These are phyloP conservation scores for Thelephora terrestris DNA, from an alignment of 1,284 basidiomycete genomes.

Conservation along the genomic window DNA sequence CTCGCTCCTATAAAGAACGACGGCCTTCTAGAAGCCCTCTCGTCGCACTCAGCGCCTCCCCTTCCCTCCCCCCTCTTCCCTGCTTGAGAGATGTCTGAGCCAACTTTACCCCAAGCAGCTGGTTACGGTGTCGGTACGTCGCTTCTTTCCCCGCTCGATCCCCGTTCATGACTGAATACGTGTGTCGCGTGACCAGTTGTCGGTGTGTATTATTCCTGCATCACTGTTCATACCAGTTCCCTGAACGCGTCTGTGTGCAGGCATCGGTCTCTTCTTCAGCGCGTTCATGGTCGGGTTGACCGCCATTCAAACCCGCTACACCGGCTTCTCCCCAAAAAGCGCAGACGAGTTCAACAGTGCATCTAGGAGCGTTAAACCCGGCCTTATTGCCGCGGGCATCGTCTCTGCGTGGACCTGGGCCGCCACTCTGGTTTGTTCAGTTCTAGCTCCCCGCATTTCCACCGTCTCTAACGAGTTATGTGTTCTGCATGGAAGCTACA, in stretches of 20 bases:
- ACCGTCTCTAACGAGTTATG: no score
- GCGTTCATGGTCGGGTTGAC: slow-evolving; percentile 67
- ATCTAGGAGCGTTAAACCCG: slow-evolving; percentile 75
- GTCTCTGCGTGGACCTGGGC: slow-evolving; percentile 84
- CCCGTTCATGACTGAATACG: background rate
- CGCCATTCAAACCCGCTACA: slow-evolving; percentile 62
- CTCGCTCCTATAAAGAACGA: no score
- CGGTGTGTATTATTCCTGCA: slow-evolving; percentile 25
- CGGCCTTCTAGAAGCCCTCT: no score
- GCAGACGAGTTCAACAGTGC: slow-evolving; percentile 81
- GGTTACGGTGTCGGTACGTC: slow-evolving; percentile 78
- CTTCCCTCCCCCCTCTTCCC: background rate
- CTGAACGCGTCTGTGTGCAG: slow-evolving; percentile 22
- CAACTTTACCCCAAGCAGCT: slow-evolving; percentile 49
- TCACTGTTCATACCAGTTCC: slow-evolving; percentile 1
- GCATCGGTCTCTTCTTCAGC: slow-evolving; percentile 79
- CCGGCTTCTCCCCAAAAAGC: slow-evolving; percentile 58
- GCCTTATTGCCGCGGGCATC: slow-evolving; percentile 84
- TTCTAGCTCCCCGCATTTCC: background rate
- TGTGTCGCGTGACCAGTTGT: slow-evolving; percentile 27
- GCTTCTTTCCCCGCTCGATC: background rate
- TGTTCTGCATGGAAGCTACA: slow-evolving; percentile 37
- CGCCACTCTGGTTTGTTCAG: slow-evolving; percentile 47
- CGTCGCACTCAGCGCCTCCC: background rate
- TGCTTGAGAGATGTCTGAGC: background rate